Percentiles rank a stretch among this genome's conserved stretches.
phyloP scores from a whole-genome alignment of 768 basidiomycete species.

The Collybia nuda region DNA sequence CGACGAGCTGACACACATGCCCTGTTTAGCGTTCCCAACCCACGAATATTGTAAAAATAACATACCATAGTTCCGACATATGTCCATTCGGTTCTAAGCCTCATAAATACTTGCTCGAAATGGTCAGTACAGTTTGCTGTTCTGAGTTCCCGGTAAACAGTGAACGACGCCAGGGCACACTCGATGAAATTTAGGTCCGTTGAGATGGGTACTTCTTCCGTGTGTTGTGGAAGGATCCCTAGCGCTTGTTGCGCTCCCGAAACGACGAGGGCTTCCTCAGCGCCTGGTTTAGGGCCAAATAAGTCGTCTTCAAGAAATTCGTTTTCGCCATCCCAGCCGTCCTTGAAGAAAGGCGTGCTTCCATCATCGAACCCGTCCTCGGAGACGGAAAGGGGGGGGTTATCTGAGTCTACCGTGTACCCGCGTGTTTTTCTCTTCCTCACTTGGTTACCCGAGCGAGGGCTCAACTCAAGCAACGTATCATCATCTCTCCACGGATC shows the following conservation, averaged over 20 bases:
- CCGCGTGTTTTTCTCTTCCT: conserved; percentile 27
- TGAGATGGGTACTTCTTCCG: conserved; percentile 35
- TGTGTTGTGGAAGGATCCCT: conserved; percentile 36
- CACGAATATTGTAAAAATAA: conserved; percentile 2
- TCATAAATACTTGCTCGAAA: conserved; percentile 46
- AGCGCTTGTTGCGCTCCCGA: no score
- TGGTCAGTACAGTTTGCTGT: conserved; percentile 45
- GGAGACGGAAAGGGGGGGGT: conserved; percentile 26
- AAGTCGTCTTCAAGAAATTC: no score
- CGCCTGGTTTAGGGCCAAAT: no score
- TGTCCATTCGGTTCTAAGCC: conserved; percentile 63
- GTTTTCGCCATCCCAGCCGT: no score
- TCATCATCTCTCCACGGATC: not conserved
- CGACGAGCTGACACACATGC: conserved; percentile 45
- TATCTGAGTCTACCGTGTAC: conserved; percentile 44
- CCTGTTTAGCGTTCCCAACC: not conserved
- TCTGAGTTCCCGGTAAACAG: conserved; percentile 56
- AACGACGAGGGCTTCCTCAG: no score
- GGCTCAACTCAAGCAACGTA: not conserved
- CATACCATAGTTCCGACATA: conserved; percentile 62
- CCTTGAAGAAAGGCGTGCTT: conserved; percentile 12
- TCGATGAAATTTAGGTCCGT: conserved; percentile 30
- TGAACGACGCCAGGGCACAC: conserved; percentile 45
- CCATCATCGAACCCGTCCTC: conserved; percentile 20
- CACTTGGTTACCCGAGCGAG: conserved; percentile 9